Conservation (phyloP, 2,329 filamentous ascomycete genomes). For the Microthyrium microscopicum region DNA sequence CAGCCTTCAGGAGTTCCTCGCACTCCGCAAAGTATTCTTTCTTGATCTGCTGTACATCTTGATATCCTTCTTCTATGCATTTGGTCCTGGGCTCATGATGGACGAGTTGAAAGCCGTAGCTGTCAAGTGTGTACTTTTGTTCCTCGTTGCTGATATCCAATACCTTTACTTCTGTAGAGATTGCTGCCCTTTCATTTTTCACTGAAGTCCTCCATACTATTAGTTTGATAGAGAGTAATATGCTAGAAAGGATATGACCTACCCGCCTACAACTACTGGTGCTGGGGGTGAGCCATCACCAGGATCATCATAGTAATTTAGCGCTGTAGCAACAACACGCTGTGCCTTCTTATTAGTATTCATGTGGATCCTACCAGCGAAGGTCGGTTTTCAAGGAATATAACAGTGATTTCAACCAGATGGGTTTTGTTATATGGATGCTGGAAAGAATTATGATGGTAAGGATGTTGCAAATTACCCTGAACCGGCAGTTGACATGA, state of each 20-base stretch:
- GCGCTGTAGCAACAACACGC: constrained; percentile 9
- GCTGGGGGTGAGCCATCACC: constrained; percentile 13
- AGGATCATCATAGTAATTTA: constrained; percentile 13
- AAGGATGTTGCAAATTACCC: no score
- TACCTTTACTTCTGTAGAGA: constrained; percentile 3
- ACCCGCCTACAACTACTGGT: constrained; percentile 10
- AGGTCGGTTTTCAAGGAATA: no score
- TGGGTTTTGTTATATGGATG: no score
- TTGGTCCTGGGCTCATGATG: background rate
- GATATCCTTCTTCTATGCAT: constrained; percentile 5
- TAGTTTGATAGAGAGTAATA: background rate
- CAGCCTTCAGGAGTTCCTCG: constrained; percentile 7
- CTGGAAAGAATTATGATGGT: no score
- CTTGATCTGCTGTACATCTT: constrained; percentile 7
- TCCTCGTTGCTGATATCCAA: constrained; percentile 3
- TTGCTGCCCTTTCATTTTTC: background rate
- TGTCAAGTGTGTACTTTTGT: constrained; percentile 5
- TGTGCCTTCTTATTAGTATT: background rate
- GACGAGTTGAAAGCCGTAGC: constrained; percentile 5
- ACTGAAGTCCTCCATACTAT: background rate
- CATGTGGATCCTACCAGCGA: no score
- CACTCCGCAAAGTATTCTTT: constrained; percentile 7
- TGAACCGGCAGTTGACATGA: no score
- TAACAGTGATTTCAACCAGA: no score
- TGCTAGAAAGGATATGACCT: background rate